These are phyloP conservation scores for Hortiboletus flavorubellus DNA, from an alignment of 768 basidiomycete genomes.

Conservation along the genomic window DNA sequence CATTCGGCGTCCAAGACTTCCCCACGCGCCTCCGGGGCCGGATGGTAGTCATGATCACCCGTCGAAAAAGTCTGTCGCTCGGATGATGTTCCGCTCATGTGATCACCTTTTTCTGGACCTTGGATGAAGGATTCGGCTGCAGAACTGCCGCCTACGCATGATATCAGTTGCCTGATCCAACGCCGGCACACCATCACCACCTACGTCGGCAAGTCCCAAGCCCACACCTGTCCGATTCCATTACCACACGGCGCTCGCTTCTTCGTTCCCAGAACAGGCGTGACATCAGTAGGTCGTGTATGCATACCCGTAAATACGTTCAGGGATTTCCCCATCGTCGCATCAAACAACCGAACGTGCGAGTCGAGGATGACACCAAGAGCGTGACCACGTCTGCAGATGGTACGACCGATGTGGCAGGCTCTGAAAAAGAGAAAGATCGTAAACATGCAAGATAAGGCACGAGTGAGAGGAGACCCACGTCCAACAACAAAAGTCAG, in stretches of 20 bases:
- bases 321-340: constrained; percentile 73
- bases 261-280: constrained; percentile 78
- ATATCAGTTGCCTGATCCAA: constrained; percentile 1
- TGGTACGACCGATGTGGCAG: constrained; percentile 73
- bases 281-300: constrained; percentile 76
- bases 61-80: constrained; percentile 7
- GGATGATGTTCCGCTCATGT: constrained; percentile 94
- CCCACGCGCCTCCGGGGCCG: constrained; percentile 71
- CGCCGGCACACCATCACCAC: constrained; percentile 28
- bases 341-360: constrained; percentile 83
- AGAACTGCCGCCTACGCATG: constrained; percentile 62
- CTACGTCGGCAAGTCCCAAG: constrained; percentile 88
- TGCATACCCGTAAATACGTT: constrained; percentile 81
- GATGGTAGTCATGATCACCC: constrained; percentile 44
- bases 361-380: constrained; percentile 84
- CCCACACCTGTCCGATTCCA: constrained; percentile 85
- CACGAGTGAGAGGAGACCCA: too few relatives aligned
- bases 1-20: constrained; percentile 81
- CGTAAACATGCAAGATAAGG: too few relatives aligned
- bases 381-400: constrained; percentile 79
- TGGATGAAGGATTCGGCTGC: constrained; percentile 69
- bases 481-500: too few relatives aligned
- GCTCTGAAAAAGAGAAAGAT: too few relatives aligned
- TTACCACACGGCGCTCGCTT: constrained; percentile 84
- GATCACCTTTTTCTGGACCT: constrained; percentile 78